phyloP scores from a whole-genome alignment of 345 rosid genomes.

The Rhizophora mangle region DNA sequence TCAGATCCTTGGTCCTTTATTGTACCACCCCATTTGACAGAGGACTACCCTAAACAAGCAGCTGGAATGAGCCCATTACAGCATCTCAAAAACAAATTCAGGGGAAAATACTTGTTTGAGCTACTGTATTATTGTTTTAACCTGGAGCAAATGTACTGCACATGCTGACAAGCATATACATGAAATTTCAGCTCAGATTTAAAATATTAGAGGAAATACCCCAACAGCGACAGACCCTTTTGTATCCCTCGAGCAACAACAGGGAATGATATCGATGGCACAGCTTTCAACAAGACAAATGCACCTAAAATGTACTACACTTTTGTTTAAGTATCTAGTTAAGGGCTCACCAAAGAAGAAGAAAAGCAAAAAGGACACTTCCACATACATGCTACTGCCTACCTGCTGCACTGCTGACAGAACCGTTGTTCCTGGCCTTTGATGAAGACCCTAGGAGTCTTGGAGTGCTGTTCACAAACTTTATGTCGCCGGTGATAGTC shows the following conservation, averaged over 20 bases:
- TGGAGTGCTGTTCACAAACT: conserved; percentile 70
- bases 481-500: conserved; percentile 77
- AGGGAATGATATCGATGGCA: not conserved
- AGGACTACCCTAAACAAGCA: not conserved
- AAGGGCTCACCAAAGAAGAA: not conserved
- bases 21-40: too few species aligned
- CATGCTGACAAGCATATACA: not conserved
- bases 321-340: not conserved
- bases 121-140: not conserved
- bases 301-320: not conserved
- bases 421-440: conserved; percentile 61
- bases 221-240: not conserved
- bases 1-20: not conserved
- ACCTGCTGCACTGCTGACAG: conserved; percentile 93
- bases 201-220: not conserved
- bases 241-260: not conserved
- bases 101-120: not conserved
- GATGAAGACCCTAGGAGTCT: conserved; percentile 55
- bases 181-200: not conserved
- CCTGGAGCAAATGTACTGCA: not conserved
- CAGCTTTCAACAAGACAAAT: not conserved
- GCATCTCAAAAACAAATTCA: too few species aligned
- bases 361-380: not conserved
- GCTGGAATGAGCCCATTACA: not conserved
- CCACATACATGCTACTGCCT: conserved; percentile 6